These are phyloP conservation scores for Obba rivulosa DNA, from an alignment of 768 basidiomycete species.

Conservation along the genomic window DNA sequence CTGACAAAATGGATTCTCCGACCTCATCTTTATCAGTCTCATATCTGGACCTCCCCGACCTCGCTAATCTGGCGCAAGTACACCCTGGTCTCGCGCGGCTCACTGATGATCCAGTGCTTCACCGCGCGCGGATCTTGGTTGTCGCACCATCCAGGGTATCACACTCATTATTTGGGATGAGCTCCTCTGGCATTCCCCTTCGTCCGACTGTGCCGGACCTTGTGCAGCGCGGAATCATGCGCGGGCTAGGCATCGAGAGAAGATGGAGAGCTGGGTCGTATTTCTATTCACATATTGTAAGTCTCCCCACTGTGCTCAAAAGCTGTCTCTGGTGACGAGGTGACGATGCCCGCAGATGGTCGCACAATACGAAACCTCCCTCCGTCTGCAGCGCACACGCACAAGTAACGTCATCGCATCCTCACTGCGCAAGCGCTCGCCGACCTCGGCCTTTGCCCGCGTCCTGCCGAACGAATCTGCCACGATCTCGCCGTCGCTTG, in stretches of 20 bases:
- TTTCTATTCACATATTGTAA: slow-evolving; percentile 55
- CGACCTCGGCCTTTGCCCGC: slow-evolving; percentile 38
- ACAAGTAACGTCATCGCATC: slow-evolving; percentile 47
- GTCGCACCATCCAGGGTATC: slow-evolving; percentile 63
- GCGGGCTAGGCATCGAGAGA: slow-evolving; percentile 60
- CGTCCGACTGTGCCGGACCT: slow-evolving; percentile 65
- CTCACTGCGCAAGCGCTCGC: slow-evolving; percentile 46
- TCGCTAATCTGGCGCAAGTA: slow-evolving; percentile 45
- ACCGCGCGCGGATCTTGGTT: slow-evolving; percentile 53
- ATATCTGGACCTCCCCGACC: slow-evolving; percentile 70
- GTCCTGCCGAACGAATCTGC: slow-evolving; percentile 59
- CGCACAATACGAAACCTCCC: slow-evolving; percentile 57
- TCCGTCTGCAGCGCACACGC: slow-evolving; percentile 48
- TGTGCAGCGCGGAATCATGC: slow-evolving; percentile 65
- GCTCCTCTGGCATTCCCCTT: slow-evolving; percentile 48
- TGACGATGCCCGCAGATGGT: slow-evolving; percentile 44
- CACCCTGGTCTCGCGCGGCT: slow-evolving; percentile 43
- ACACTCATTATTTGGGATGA: slow-evolving; percentile 58
- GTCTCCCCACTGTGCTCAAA: slow-evolving; percentile 17
- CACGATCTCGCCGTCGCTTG: slow-evolving; percentile 51
- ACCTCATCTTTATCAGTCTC: slow-evolving; percentile 41
- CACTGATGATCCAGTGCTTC: slow-evolving; percentile 58
- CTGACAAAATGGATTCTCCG: not conserved
- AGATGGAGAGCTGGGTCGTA: slow-evolving; percentile 64
- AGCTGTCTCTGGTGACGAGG: not conserved